Conservation (phyloP, 306 rosid species). For the Oemleria cerasiformis region DNA sequence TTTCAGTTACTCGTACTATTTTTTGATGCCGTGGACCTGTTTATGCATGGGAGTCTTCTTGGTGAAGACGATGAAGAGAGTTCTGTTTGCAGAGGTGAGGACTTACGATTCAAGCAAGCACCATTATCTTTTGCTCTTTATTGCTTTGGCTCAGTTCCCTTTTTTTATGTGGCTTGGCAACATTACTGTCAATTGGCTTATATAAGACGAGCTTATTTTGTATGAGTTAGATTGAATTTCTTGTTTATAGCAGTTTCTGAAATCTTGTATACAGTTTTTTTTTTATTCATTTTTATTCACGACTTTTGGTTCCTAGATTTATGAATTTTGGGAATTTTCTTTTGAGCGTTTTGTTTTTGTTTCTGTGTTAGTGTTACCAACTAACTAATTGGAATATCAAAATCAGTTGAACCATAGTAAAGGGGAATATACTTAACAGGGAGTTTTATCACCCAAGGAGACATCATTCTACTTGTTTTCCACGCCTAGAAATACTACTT, state of each 20-base stretch:
- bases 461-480: not conserved
- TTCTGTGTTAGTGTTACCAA: not conserved
- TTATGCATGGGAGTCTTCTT: slow-evolving; percentile 90
- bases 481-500: not conserved
- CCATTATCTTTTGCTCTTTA: slow-evolving; percentile 88
- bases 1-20: slow-evolving; percentile 64
- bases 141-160: slow-evolving; percentile 90
- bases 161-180: slow-evolving; percentile 93
- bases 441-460: not conserved
- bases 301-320: not conserved
- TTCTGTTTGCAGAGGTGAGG: slow-evolving; percentile 86
- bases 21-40: slow-evolving; percentile 89
- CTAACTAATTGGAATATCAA: not conserved
- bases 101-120: slow-evolving; percentile 85
- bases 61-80: slow-evolving; percentile 96
- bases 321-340: not conserved
- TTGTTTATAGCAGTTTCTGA: not conserved
- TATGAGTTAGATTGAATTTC: not conserved
- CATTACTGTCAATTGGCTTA: slow-evolving; percentile 81
- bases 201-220: slow-evolving; percentile 29
- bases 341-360: not conserved
- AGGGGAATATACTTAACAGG: not conserved
- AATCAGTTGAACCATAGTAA: not conserved
- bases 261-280: not conserved
- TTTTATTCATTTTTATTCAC: not conserved